Conservation (phyloP, 257 asterid genomes). For the Penstemon newberryi region DNA sequence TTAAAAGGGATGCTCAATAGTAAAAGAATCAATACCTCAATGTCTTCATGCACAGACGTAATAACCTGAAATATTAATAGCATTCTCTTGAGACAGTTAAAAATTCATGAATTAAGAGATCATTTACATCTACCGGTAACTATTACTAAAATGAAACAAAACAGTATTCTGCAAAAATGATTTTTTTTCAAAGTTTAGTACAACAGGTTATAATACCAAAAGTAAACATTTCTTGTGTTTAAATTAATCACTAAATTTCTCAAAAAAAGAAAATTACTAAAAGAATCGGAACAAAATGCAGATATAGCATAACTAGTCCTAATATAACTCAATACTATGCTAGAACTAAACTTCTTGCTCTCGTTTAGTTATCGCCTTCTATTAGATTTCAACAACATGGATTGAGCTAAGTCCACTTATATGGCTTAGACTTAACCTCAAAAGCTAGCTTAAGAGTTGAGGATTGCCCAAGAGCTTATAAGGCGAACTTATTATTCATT, state of each 20-base stretch:
- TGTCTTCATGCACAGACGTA: slow-evolving; percentile 51
- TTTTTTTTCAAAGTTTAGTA: neutral
- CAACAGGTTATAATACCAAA: slow-evolving; percentile 6
- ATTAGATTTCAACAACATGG: neutral
- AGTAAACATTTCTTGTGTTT: neutral
- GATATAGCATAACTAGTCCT: slow-evolving; percentile 1
- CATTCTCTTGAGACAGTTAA: slow-evolving; percentile 15
- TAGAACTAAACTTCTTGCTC: neutral
- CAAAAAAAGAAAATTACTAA: neutral
- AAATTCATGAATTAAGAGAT: slow-evolving; percentile 16
- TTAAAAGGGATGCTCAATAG: slow-evolving; percentile 6
- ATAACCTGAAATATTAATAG: slow-evolving; percentile 49
- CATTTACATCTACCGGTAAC: neutral
- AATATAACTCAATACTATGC: too few species aligned
- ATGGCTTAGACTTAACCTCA: too few species aligned
- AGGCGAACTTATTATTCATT: too few species aligned
- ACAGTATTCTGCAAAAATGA: neutral
- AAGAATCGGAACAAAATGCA: slow-evolving; percentile 16
- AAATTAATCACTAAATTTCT: neutral
- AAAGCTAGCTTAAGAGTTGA: too few species aligned
- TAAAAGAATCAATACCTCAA: slow-evolving; percentile 48
- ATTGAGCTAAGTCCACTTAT: too few species aligned
- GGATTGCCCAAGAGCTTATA: too few species aligned
- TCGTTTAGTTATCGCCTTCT: neutral
- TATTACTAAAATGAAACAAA: neutral